Conservation (phyloP, 805 yeast species). For the Saccharomycopsis olivae region DNA sequence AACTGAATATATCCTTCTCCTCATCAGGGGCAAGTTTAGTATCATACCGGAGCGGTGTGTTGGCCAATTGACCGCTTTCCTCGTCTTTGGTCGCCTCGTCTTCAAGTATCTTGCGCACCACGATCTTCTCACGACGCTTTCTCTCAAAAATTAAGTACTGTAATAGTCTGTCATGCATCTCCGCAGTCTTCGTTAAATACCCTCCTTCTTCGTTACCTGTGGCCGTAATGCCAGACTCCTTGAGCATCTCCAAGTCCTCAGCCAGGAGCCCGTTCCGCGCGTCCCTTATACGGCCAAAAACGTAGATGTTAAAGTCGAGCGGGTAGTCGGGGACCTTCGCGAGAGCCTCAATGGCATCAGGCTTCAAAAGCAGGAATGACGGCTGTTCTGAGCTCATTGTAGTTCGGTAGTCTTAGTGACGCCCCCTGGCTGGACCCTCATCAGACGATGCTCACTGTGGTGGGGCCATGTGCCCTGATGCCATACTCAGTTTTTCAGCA, state of each 20-base stretch:
- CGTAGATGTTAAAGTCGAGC: conserved; percentile 29
- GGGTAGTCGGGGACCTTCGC: conserved; percentile 27
- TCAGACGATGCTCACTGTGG: no score
- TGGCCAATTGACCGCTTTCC: neutral
- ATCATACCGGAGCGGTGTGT: neutral
- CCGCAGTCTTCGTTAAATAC: conserved; percentile 24
- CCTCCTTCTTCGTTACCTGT: neutral
- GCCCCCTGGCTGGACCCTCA: no score
- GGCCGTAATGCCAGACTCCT: neutral
- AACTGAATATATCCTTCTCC: conserved; percentile 23
- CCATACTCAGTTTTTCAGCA: no score
- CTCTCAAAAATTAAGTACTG: conserved; percentile 27
- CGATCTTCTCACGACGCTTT: conserved; percentile 24
- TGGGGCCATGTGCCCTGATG: no score
- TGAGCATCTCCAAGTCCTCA: conserved; percentile 19
- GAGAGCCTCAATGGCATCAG: conserved; percentile 18
- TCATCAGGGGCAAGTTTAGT: conserved; percentile 19
- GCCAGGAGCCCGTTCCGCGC: conserved; percentile 19
- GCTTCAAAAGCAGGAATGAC: conserved; percentile 16
- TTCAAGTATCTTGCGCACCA: conserved; percentile 20
- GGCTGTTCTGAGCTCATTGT: no score
- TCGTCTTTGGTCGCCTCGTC: neutral
- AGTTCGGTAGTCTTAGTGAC: no score
- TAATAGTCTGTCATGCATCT: conserved; percentile 26
- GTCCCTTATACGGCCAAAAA: conserved; percentile 25